Base-by-base conservation (phyloP, 371 early-diverging fungal genomes). In the Agmasoma carcini region DNA sequence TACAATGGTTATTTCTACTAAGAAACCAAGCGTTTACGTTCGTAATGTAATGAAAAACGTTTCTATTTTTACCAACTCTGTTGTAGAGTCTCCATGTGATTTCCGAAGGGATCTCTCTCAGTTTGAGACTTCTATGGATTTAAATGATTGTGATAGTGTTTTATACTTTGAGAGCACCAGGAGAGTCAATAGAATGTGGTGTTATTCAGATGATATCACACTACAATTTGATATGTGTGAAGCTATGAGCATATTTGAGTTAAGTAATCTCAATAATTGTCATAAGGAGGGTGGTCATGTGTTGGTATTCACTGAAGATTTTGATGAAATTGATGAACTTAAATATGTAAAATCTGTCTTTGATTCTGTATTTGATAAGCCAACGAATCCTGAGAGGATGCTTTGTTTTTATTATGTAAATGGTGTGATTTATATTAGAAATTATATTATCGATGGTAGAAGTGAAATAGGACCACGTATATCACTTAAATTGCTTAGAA, bases 391-490 rank as follows among this genome's bases (percentile, higher is more conserved):
- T 23, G 14, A 63, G 48, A 46, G 61, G 43, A 62, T 59, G 12
- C 11, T 70, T 12, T 55, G 48, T 36, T 66, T 70, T 47, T 70
- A 46, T 45, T 50, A 57, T 45, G 38, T 47, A 6, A 55, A 58
- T 23, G 44, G 40, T 20, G 45, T 33, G n/a, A 59, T 70, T 33
- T 58, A 37, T 48, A 58, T 70, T 5, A 23, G 65, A 30, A 52
- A 59, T 40, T 65, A 61, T 53, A 34, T 45, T 11, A 41, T 65
- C 17, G 55, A 53, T 12, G 48, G 25, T 26, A 33, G 57, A 39
- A 33, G 52, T 15, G 70, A 70, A 53, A 66, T 70, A 27, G 70
- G 70, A 33, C 70, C 70, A 29, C 49, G 70, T 15, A 23, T 70
- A 6, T 59, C 44, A 27, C 52, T 70, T 6, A 55, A 64, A 31